Conservation (phyloP, 805 yeast genomes). For the Lipomyces sp. region DNA sequence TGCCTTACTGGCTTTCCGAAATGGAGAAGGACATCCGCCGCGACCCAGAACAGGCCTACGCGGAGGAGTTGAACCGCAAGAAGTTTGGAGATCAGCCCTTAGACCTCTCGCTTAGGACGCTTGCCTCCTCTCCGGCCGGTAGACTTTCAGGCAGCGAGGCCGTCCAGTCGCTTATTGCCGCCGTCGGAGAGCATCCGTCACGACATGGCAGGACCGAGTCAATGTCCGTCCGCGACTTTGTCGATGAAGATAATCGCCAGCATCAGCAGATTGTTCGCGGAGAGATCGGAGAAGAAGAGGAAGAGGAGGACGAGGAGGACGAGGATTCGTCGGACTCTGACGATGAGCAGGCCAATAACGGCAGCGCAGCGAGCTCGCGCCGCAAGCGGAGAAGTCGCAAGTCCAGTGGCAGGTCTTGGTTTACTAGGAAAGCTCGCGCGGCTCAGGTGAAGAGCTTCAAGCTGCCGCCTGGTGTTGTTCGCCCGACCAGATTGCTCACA, state of each 20-base stretch:
- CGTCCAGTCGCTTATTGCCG: constrained; percentile 11
- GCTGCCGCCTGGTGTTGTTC: constrained; percentile 83
- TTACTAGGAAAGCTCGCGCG: constrained; percentile 4
- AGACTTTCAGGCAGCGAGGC: not conserved
- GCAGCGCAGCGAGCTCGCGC: constrained; percentile 27
- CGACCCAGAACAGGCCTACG: constrained; percentile 75
- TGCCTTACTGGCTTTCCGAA: constrained; percentile 95
- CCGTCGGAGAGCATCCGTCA: constrained; percentile 29
- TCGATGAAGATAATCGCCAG: constrained; percentile 18
- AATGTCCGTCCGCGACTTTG: constrained; percentile 19
- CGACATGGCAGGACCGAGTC: constrained; percentile 23
- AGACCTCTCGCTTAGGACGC: constrained; percentile 5
- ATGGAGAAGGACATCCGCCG: constrained; percentile 72
- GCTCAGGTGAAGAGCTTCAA: constrained; percentile 6
- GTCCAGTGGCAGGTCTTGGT: constrained; percentile 16
- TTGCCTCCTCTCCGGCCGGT: constrained; percentile 3
- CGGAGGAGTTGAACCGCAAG: constrained; percentile 55
- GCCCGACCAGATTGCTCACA: constrained; percentile 74
- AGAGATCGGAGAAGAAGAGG: constrained; percentile 33
- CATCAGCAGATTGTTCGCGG: constrained; percentile 17
- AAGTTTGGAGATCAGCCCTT: constrained; percentile 28
- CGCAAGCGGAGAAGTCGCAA: constrained; percentile 2
- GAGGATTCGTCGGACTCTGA: constrained; percentile 43
- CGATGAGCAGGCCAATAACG: constrained; percentile 35
- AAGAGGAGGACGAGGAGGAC: constrained; percentile 53